Conservation (phyloP, 257 asterid species). For the Solanum verrucosum region DNA sequence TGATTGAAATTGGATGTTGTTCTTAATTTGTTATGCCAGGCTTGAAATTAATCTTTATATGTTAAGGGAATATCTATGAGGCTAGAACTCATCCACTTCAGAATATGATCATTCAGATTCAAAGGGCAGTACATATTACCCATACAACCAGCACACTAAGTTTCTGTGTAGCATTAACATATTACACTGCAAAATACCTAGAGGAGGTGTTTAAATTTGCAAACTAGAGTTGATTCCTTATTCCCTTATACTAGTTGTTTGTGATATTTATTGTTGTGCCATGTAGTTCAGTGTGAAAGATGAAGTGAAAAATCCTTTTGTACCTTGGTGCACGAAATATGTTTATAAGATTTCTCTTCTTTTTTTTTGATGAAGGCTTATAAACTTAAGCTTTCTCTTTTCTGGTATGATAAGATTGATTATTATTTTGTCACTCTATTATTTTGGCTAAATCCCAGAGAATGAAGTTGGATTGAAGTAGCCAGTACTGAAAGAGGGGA, state of each 20-base stretch:
- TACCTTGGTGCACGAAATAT: neutral
- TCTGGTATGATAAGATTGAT: neutral
- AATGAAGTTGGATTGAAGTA: neutral
- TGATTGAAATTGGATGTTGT: neutral
- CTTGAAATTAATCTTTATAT: neutral
- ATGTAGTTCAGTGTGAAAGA: neutral
- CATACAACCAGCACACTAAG: neutral
- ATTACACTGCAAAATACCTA: neutral
- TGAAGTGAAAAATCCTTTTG: neutral
- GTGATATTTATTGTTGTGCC: neutral
- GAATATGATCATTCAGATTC: neutral
- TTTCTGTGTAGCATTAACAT: neutral
- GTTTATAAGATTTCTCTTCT: neutral
- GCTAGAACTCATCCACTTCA: neutral
- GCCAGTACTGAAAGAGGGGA: neutral
- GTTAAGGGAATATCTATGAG: neutral
- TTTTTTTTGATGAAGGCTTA: neutral
- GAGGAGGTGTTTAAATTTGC: neutral
- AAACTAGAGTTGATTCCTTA: neutral
- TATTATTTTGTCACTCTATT: neutral
- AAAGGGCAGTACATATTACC: neutral
- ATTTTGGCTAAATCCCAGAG: neutral
- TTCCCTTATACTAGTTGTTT: neutral
- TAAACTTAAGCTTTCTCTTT: neutral
- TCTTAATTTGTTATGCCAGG: neutral